Percentiles rank a stretch among this genome's conserved stretches.
Conservation (phyloP, 23 red algal species). For the Gracilaria domingensis region DNA sequence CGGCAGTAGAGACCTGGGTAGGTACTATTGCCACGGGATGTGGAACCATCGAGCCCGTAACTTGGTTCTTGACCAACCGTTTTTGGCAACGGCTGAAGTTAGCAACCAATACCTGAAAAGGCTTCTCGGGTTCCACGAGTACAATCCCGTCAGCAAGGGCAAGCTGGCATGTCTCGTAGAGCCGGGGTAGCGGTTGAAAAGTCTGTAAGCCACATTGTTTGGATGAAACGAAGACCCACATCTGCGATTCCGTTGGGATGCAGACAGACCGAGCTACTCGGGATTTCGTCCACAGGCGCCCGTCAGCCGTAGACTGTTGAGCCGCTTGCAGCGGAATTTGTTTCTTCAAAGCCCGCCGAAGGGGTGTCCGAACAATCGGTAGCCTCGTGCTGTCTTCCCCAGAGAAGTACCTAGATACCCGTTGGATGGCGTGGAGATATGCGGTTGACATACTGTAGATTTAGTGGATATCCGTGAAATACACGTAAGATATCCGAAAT, state of each 20-base stretch:
- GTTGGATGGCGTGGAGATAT: too few species aligned
- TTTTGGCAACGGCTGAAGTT: background rate
- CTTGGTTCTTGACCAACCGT: background rate
- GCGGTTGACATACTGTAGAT: too few species aligned
- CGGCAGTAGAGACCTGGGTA: background rate
- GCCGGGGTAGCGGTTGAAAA: background rate
- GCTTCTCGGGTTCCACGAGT: background rate
- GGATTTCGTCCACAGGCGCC: background rate
- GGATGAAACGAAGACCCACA: background rate
- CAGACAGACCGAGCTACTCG: background rate
- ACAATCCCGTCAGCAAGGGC: background rate
- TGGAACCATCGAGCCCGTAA: background rate
- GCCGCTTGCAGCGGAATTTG: background rate
- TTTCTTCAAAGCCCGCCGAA: background rate
- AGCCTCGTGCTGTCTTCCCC: background rate
- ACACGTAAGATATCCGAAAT: too few species aligned
- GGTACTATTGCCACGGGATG: background rate
- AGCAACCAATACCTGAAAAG: background rate
- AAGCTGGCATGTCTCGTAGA: background rate
- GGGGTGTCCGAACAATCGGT: background rate
- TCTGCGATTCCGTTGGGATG: background rate
- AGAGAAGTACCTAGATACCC: too few species aligned
- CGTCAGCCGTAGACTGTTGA: background rate
- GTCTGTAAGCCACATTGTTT: background rate
- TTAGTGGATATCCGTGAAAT: too few species aligned